Conservation (phyloP, 2,329 filamentous ascomycete species). For the Calonectria multiphialidica region DNA sequence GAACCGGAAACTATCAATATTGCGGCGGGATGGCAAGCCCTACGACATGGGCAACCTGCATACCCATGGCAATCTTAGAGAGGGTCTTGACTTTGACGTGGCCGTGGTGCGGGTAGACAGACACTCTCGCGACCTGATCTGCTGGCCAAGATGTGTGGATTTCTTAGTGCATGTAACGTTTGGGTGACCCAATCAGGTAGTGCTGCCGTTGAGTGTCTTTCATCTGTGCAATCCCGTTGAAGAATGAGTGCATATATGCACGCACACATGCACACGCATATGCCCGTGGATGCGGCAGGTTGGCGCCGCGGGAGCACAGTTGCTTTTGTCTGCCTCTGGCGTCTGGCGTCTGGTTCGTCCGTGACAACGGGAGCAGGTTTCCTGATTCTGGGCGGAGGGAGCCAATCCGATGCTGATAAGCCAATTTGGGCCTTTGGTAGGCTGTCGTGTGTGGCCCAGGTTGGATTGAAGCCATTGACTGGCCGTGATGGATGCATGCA, state of each 20-base stretch:
- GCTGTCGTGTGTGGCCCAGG: neutral
- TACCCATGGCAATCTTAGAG: neutral
- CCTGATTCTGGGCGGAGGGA: neutral
- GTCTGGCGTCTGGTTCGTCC: neutral
- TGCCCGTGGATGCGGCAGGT: neutral
- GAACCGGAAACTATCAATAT: neutral
- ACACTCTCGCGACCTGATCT: neutral
- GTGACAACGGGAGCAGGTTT: neutral
- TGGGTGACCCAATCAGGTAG: neutral
- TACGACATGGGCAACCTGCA: neutral
- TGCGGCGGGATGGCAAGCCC: neutral
- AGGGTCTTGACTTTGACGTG: neutral
- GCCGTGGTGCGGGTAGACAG: neutral
- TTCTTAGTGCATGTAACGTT: neutral
- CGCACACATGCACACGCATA: neutral
- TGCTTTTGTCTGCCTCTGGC: neutral
- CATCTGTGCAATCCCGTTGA: neutral
- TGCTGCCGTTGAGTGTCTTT: neutral
- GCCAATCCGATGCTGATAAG: neutral
- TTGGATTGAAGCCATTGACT: neutral
- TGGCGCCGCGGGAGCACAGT: neutral
- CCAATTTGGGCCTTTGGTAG: neutral
- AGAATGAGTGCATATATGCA: neutral
- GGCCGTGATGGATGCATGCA: neutral
- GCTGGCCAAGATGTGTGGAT: neutral